phyloP scores from a whole-genome alignment of 768 basidiomycete species.

The Dacryopinax spathularia region DNA sequence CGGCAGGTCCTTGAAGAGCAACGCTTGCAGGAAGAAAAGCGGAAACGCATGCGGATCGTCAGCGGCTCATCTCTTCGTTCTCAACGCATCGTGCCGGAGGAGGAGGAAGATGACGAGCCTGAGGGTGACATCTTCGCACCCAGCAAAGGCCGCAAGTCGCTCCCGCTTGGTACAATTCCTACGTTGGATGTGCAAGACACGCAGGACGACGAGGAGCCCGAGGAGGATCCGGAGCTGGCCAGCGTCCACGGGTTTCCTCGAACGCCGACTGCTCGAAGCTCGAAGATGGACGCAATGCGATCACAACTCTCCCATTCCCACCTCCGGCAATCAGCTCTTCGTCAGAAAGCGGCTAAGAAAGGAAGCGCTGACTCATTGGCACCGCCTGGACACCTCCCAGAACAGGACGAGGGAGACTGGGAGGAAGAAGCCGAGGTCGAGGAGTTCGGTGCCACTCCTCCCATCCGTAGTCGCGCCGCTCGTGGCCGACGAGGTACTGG shows the following conservation, averaged over 20 bases:
- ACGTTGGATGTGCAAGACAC: conserved; percentile 13
- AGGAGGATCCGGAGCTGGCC: neutral
- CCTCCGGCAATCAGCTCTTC: neutral
- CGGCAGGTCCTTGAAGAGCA: conserved; percentile 60
- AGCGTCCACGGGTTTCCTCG: neutral
- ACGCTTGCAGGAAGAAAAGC: conserved; percentile 37
- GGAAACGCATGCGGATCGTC: conserved; percentile 5
- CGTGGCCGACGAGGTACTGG: neutral
- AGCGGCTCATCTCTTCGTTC: conserved; percentile 16
- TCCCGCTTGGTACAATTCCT: conserved; percentile 19
- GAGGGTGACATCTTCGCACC: conserved; percentile 27
- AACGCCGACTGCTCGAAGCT: neutral
- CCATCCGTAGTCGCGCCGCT: neutral
- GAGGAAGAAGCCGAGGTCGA: neutral
- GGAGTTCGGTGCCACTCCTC: neutral
- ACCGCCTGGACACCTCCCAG: neutral
- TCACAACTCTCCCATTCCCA: neutral
- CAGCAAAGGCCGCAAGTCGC: neutral
- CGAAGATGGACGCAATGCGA: neutral
- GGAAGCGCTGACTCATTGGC: conserved; percentile 10
- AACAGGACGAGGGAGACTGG: neutral
- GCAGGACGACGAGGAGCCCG: neutral
- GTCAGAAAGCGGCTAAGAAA: neutral
- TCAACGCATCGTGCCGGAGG: conserved; percentile 12
- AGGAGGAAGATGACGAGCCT: conserved; percentile 17